Percentiles rank a stretch among this genome's conserved stretches.
Evolutionary conservation across 2,329 filamentous ascomycete genomes (phyloP).

Genomic region (Aplosporella prunicola): DNA sequence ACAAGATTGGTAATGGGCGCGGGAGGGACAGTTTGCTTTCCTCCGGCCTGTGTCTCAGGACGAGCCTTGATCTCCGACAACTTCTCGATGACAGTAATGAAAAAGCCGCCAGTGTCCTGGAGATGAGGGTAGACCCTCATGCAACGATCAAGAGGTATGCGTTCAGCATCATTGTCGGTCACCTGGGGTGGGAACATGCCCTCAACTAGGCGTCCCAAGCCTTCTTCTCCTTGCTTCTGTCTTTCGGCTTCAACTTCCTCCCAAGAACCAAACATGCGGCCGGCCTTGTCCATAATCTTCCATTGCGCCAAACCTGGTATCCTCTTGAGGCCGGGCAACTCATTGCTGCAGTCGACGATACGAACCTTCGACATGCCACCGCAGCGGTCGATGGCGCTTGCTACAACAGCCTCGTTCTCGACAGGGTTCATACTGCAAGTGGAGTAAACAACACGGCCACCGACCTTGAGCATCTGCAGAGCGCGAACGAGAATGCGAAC

Average conservation of each 20-base stretch:
- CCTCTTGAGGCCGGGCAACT: conserved; percentile 68
- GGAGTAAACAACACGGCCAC: conserved; percentile 90
- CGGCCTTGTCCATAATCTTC: conserved; percentile 84
- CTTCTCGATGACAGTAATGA: conserved; percentile 93
- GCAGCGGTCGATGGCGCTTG: conserved; percentile 79
- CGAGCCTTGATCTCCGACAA: conserved; percentile 58
- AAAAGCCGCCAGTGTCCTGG: conserved; percentile 95
- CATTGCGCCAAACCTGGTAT: conserved; percentile 68
- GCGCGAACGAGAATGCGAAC: conserved; percentile 83
- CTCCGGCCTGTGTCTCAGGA: conserved; percentile 6
- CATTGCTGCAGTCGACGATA: conserved; percentile 72
- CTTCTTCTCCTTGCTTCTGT: conserved; percentile 35
- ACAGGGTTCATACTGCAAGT: conserved; percentile 99
- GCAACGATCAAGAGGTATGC: conserved; percentile 74
- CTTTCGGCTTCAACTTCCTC: conserved; percentile 66
- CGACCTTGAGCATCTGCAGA: conserved; percentile 90
- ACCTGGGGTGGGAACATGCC: conserved; percentile 71
- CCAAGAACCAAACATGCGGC: conserved; percentile 71
- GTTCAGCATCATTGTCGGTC: conserved; percentile 43
- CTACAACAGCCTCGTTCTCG: conserved; percentile 89
- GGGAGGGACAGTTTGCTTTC: conserved; percentile 3
- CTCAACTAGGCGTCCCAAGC: conserved; percentile 61
- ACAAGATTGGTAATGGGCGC: conserved; percentile 21
- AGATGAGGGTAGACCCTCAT: conserved; percentile 91
- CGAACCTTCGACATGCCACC: conserved; percentile 74